Base-by-base conservation (phyloP, 2,329 filamentous ascomycete species). In the Exophiala xenobiotica region DNA sequence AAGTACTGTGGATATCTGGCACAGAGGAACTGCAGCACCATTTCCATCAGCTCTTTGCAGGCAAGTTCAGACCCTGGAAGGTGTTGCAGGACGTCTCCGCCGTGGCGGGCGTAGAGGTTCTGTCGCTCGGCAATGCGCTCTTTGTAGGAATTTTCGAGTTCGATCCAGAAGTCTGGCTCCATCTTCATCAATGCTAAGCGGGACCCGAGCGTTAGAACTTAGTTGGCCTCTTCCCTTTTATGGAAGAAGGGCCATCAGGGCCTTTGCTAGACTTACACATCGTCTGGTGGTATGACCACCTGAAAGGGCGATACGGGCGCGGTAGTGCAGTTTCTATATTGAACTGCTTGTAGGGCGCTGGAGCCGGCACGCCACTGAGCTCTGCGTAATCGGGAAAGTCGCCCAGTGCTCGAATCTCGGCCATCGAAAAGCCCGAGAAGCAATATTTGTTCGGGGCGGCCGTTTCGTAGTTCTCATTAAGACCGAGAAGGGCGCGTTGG, bases 231-330 rank as follows among this genome's bases (percentile, higher is more conserved):
- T n/a, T n/a, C n/a, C n/a, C n/a, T n/a, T n/a, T n/a, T n/a, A n/a
- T 22, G 8, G 12, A 12, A 48, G 16, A 2, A 16, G 4, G 18
- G 12, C 9, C 4, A 22, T 11, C 29, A 39, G n/a, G n/a, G n/a
- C n/a, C n/a, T n/a, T n/a, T n/a, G n/a, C n/a, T n/a, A n/a, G n/a
- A 76, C 85, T 61, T 79, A 92, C 88, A 88, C 90, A 95, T 95
- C 0, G 89, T 95, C 65, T 95, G 90, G 65, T 93, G 88, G 64
- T 95, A 95, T 0, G 78, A 74, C 90, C 90, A 95, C 62, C 90
- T 71, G 37, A 95, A 87, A 0, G 90, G 90, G 33, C 90, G 78
- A 65, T 91, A 95, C 0, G 89, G 89, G 50, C 90, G 77, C 1
- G 89, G 80, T 7, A 78, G 62, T 1, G 89, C 88, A 56, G 75